Conservation (phyloP, 2,329 filamentous ascomycete genomes). For the Colletotrichum spaethianum region DNA sequence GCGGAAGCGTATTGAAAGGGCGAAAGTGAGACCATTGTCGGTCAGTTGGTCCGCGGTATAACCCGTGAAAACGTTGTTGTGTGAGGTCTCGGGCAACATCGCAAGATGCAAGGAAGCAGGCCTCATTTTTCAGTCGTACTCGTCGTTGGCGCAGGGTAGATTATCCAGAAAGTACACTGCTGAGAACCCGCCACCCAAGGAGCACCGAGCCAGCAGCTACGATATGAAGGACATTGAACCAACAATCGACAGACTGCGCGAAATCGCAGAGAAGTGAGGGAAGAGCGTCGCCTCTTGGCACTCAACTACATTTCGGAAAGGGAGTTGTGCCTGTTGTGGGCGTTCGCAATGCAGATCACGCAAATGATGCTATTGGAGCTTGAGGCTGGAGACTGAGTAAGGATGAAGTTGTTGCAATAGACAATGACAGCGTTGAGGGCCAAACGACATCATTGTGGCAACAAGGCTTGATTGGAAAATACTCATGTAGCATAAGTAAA, state of each 20-base stretch:
- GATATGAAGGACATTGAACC: slow-evolving; percentile 1
- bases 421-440: slow-evolving; percentile 4
- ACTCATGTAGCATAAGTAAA: no score
- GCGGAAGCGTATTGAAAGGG: not conserved
- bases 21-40: slow-evolving; percentile 9
- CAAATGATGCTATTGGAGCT: not conserved
- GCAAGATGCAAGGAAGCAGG: not conserved
- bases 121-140: not conserved
- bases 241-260: not conserved
- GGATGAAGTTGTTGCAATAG: not conserved
- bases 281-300: not conserved
- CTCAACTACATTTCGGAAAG: slow-evolving; percentile 9
- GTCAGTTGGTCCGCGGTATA: not conserved
- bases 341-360: slow-evolving; percentile 1
- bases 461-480: not conserved
- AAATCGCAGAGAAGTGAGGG: not conserved
- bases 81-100: not conserved
- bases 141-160: not conserved
- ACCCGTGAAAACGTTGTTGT: slow-evolving; percentile 5
- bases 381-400: slow-evolving; percentile 7
- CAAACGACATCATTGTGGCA: slow-evolving; percentile 4
- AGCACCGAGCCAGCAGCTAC: slow-evolving; percentile 9
- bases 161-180: not conserved
- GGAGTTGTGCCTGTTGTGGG: not conserved
- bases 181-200: not conserved